A percentile compares a stretch with the other conserved stretches of the same genome.
Conservation (phyloP, 768 basidiomycete species). For the Cantharellus anzutake region DNA sequence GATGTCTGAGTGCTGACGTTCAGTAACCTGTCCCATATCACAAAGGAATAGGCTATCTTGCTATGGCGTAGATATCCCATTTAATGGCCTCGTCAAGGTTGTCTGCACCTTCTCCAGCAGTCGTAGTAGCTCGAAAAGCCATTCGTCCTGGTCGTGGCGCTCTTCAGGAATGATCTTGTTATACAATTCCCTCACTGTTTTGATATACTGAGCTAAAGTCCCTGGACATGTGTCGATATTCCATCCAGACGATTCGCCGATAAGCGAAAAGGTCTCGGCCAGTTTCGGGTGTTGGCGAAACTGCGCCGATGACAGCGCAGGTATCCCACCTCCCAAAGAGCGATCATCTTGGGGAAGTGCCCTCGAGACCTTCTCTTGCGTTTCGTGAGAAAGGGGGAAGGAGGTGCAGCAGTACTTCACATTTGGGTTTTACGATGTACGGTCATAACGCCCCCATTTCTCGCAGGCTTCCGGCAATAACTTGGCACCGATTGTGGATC, state of each 20-base stretch:
- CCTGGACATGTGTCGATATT: too few relatives aligned
- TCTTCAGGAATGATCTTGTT: too few relatives aligned
- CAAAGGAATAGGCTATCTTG: too few relatives aligned
- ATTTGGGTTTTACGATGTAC: background rate
- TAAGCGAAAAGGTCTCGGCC: background rate
- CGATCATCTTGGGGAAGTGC: background rate
- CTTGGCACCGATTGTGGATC: background rate
- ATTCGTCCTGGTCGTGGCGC: too few relatives aligned
- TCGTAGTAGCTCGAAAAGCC: too few relatives aligned
- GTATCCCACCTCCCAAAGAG: background rate
- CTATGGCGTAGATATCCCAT: too few relatives aligned
- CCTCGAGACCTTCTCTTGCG: background rate
- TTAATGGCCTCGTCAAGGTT: too few relatives aligned
- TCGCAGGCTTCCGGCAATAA: background rate
- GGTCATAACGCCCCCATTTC: background rate
- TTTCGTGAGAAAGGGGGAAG: background rate
- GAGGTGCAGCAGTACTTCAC: background rate
- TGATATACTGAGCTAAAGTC: too few relatives aligned
- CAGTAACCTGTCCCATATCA: too few relatives aligned
- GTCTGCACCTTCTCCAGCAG: too few relatives aligned
- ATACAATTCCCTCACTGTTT: too few relatives aligned
- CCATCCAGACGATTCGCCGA: background rate
- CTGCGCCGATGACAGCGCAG: background rate
- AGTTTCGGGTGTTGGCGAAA: background rate
- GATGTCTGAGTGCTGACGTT: background rate